Base-by-base conservation (phyloP, 148 eudicot genomes). In the Rhododendron williamsianum region DNA sequence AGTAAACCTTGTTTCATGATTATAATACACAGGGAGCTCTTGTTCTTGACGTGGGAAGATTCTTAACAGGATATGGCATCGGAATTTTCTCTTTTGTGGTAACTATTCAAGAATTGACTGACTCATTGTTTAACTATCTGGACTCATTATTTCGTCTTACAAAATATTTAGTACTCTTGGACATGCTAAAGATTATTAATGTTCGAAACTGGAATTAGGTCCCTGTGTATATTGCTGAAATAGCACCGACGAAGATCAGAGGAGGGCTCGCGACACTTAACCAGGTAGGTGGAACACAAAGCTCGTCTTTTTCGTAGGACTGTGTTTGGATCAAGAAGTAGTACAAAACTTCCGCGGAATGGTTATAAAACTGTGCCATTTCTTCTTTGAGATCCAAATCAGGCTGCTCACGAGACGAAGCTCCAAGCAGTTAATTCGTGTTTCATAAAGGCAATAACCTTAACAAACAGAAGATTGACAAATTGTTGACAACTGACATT, bases 191-290 rank as follows among this genome's bases (percentile, higher is more conserved):
- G 69, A 63, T 63, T 63, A n/a, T 23, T 23, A 35, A 35, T 35
- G 69, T 63, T 8, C 69, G 8, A 63, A 63, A 23, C 21, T 23
- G 27, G 27, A 63, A 54, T 18, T 7, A 95, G 98, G 94, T 95
- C 25, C 98, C 98, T 2, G 89, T 96, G 30, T 96, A 86, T 63
- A 92, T 94, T 46, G 93, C 96, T 27, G 98, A 94, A 90, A 94
- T 96, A 60, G 92, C 98, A 41, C 98, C 98, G 30, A 93, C 88
- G 83, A 88, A 94, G 58, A 92, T 94, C 30, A 91, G 98, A 27
- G 98, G 98, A 80, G 98, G 96, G 30, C 93, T 94, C 36, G 91
- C 95, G 36, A 93, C 96, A 33, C 85, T 96, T 25, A 93, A 93
- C 89, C 98, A 94, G 96, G 98, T 95, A n/a, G 69, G 27, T n/a